Evolutionary conservation across 2,329 filamentous ascomycete genomes (phyloP), one percentile per base, ranked within the genome.

Genomic region (Talaromyces funiculosus): DNA sequence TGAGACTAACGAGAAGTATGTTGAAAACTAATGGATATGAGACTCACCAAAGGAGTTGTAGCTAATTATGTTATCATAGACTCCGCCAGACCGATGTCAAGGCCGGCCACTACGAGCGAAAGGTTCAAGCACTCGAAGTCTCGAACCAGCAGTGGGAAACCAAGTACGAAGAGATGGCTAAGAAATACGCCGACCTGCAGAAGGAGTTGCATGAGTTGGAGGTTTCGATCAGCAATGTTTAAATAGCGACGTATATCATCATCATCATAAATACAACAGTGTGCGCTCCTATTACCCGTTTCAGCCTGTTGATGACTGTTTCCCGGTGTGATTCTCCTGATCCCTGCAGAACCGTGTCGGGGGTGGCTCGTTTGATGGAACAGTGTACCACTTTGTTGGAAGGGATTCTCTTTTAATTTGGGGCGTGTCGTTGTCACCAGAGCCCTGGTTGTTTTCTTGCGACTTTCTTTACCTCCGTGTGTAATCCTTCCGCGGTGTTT

Each of bases 61-160:
- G 24, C 38, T 43, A 45, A 57, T 29, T 31, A 51, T 9, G 3
- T 10, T 26, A 22, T 24, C 20, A 29, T 69, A 99, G 94, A 82
- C 90, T 97, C 74, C 92, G 94, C 77, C 92, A 96, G 82, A 97
- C 94, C 81, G 94, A 99, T 77, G 92, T 97, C 81, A 97, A 97
- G 85, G 92, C 93, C 73, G 94, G 93, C 72, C 93, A 99, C 83
- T 97, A 93, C 80, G 94, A 99, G 83, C 94, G 94, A 81, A 97
- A 97, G 84, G 94, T 97, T 69, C 91, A 97, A 80, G 93, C 94
- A 71, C 87, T 97, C 73, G 94, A 99, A 82, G 83, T 86, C 73
- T 86, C 92, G 76, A 89, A 90, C 72, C 92, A 97, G 79, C 86
- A 92, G 78, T 97, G 92, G 92, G 94, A 97, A 83, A 76, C 84